Base-by-base conservation (phyloP, 169 alveolate species). In the Plasmodium vivax region DNA sequence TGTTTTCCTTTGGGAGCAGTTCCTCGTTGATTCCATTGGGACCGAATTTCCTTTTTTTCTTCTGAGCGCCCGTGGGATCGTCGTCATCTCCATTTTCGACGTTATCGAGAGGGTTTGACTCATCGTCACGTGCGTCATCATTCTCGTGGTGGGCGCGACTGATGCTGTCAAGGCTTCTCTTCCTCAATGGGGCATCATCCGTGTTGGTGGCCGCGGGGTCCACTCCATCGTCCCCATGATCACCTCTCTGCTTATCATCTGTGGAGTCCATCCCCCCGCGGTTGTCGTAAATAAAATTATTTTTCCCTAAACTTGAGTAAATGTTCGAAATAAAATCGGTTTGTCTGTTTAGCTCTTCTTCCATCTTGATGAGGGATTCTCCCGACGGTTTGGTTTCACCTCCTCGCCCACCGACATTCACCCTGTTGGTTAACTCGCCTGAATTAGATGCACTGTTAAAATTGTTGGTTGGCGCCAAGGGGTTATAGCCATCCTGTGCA, bases 241-340 rank as follows among this genome's bases (percentile, higher is more conserved):
- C 23, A 83, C 74, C 36, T 14, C 7, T 47, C 32, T 82, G 19
- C 36, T 56, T 9, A 56, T 41, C 81, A 16, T 0, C 36, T 8
- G 62, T 7, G 14, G 36, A 58, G 43, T 58, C 27, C 2, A 7
- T 34, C 34, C 14, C 80, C 4, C 43, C 38, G 7, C 45, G 81
- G 19, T 56, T 83, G 16, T 41, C 80, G 38, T 27, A 87, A 36
- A 87, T 87, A 77, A 51, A 74, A 77, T 87, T 75, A 19, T 87
- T 79, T n/a, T 77, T 87, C 10, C 68, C 84, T 56, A 87, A 75
- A 56, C 51, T 19, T 34, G 41, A 19, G 71, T 87, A 87, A 43
- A 87, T 87, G 27, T 87, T 51, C 27, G 93, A 75, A 51, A 87
- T 79, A 47, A 87, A 87, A 75, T 87, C 82, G 6, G 93, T 30